phyloP scores from a whole-genome alignment of 352 stramenopile genomes.

The Phytophthora ohioensis region DNA sequence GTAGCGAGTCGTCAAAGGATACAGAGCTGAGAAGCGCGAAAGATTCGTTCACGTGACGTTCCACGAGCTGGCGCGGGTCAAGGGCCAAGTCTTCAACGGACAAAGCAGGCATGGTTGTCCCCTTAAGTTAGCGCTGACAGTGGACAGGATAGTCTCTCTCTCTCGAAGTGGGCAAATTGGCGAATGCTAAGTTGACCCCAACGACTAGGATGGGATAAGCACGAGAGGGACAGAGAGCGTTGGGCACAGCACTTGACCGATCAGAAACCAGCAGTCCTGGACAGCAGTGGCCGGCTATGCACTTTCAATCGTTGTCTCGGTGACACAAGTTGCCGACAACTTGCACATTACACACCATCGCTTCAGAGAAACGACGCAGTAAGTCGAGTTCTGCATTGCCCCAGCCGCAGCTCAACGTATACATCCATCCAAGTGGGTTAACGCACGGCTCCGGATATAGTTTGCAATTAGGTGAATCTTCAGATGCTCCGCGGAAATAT shows the following conservation, averaged over 20 bases:
- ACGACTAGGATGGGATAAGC: slow-evolving; percentile 28
- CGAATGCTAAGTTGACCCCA: slow-evolving; percentile 18
- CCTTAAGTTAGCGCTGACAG: background rate
- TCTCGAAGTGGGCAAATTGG: slow-evolving; percentile 20
- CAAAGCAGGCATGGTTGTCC: slow-evolving; percentile 19
- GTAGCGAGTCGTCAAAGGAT: slow-evolving; percentile 34
- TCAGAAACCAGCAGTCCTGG: slow-evolving; percentile 20
- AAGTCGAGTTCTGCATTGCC: slow-evolving; percentile 4
- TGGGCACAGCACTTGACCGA: slow-evolving; percentile 23
- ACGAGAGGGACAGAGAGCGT: slow-evolving; percentile 33
- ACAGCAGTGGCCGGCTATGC: slow-evolving; percentile 24
- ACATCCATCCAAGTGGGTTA: background rate
- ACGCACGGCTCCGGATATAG: background rate
- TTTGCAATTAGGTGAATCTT: slow-evolving; percentile 9
- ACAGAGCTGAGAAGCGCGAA: slow-evolving; percentile 9
- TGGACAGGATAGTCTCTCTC: background rate
- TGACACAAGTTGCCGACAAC: slow-evolving; percentile 32
- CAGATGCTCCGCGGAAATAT: background rate
- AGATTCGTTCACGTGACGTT: slow-evolving; percentile 27
- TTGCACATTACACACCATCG: slow-evolving; percentile 28
- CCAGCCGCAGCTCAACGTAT: background rate
- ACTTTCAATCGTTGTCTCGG: slow-evolving; percentile 14
- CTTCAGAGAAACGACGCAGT: slow-evolving; percentile 24
- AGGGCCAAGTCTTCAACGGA: slow-evolving; percentile 18
- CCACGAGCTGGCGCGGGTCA: slow-evolving; percentile 23